Conservation (phyloP, 1,139 yeast genomes). For the Dujonia santamariae region DNA sequence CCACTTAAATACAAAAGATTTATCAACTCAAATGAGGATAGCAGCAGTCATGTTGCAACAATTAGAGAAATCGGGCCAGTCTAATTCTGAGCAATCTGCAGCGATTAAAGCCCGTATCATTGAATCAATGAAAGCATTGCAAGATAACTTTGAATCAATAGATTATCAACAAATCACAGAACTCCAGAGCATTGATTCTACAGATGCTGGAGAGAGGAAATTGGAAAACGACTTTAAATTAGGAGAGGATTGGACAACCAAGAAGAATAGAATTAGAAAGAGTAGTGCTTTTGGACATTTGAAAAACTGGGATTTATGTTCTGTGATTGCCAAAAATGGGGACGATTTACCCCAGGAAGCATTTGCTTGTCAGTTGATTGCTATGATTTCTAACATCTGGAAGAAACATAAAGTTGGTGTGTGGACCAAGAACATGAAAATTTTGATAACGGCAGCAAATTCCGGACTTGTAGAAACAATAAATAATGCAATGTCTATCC, state of each 20-base stretch:
- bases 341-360: conserved; percentile 96
- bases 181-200: conserved; percentile 26
- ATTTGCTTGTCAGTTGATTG: conserved; percentile 90
- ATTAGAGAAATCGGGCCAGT: conserved; percentile 66
- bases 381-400: conserved; percentile 86
- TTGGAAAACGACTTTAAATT: conserved; percentile 87
- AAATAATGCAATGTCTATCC: conserved; percentile 88
- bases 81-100: conserved; percentile 69
- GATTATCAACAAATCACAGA: conserved; percentile 47
- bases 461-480: conserved; percentile 95
- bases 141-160: conserved; percentile 53
- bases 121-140: conserved; percentile 85
- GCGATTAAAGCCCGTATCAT: conserved; percentile 76
- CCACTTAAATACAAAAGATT: conserved; percentile 40
- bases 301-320: conserved; percentile 90
- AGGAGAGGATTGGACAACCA: conserved; percentile 90
- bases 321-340: conserved; percentile 95
- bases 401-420: conserved; percentile 58
- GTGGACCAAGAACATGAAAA: conserved; percentile 94
- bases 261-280: conserved; percentile 73
- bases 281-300: conserved; percentile 80
- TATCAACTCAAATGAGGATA: conserved; percentile 91
- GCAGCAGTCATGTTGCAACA: conserved; percentile 95
- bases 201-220: conserved; percentile 82
- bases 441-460: conserved; percentile 82